Conservation (phyloP, 352 stramenopile genomes). For the Peronospora destructor region DNA sequence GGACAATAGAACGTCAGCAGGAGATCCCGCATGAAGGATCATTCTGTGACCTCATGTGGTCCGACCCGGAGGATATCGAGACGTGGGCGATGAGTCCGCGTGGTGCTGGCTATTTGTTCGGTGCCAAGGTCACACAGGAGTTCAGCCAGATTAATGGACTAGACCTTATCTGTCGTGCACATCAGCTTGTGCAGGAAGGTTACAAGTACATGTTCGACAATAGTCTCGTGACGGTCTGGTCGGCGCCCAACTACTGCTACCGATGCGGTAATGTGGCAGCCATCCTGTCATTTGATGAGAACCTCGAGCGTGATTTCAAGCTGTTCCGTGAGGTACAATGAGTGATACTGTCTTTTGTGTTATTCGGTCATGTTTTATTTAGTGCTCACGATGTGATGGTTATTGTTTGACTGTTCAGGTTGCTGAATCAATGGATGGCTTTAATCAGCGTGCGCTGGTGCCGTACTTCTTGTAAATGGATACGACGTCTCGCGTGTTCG, state of each 20-base stretch:
- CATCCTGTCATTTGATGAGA: conserved; percentile 77
- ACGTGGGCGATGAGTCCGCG: conserved; percentile 87
- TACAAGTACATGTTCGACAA: conserved; percentile 91
- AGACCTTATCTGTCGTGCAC: conserved; percentile 83
- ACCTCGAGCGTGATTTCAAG: conserved; percentile 84
- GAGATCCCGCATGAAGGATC: conserved; percentile 93
- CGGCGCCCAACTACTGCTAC: conserved; percentile 83
- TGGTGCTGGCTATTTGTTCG: conserved; percentile 85
- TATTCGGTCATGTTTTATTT: conserved; percentile 8
- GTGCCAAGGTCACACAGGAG: conserved; percentile 78
- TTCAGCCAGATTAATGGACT: conserved; percentile 90
- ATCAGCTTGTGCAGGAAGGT: conserved; percentile 87
- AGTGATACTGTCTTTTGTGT: conserved; percentile 7
- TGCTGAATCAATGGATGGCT: conserved; percentile 74
- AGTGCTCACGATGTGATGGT: conserved; percentile 9
- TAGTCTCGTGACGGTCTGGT: conserved; percentile 81
- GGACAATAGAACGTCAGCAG: conserved; percentile 93
- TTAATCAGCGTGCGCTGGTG: conserved; percentile 67
- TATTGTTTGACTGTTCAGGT: conserved; percentile 37
- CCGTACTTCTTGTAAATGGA: conserved; percentile 81
- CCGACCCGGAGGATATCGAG: conserved; percentile 93
- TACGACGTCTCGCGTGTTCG: conserved; percentile 11
- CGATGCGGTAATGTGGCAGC: conserved; percentile 79
- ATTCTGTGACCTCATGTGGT: conserved; percentile 98
- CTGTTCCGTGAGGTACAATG: conserved; percentile 75